Percentiles rank a stretch among this genome's conserved stretches.
phyloP scores from a whole-genome alignment of 495 filamentous ascomycete species.

The Neurospora africana region DNA sequence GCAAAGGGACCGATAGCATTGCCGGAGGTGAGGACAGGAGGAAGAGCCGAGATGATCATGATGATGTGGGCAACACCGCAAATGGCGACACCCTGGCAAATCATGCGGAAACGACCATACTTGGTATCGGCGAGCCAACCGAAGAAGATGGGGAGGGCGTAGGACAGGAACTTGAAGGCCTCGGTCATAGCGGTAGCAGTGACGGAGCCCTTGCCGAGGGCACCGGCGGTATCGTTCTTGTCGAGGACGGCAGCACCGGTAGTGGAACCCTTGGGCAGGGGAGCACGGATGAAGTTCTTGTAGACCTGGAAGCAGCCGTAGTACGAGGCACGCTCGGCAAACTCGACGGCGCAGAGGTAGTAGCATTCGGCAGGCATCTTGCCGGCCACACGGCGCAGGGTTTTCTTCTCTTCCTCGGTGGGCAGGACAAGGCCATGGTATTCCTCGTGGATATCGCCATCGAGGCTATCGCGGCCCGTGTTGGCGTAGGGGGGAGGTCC shows the following conservation, averaged over 20 bases:
- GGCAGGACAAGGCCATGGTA: slow-evolving; percentile 35
- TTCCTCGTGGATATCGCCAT: slow-evolving; percentile 18
- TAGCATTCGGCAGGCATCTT: slow-evolving; percentile 37
- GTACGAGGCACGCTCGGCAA: slow-evolving; percentile 50
- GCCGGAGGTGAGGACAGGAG: slow-evolving; percentile 43
- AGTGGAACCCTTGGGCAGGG: slow-evolving; percentile 44
- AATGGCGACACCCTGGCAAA: slow-evolving; percentile 46
- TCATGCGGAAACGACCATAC: slow-evolving; percentile 50
- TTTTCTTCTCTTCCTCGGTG: slow-evolving; percentile 41
- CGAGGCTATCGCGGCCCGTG: neutral
- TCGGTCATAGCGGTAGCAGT: slow-evolving; percentile 45
- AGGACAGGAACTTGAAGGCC: slow-evolving; percentile 47
- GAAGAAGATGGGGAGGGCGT: slow-evolving; percentile 47
- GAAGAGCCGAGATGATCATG: slow-evolving; percentile 49
- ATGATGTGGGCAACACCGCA: slow-evolving; percentile 53
- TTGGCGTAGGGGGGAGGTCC: neutral
- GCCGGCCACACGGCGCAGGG: slow-evolving; percentile 43
- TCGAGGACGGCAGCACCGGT: slow-evolving; percentile 43
- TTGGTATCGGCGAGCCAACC: slow-evolving; percentile 50
- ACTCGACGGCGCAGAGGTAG: slow-evolving; percentile 45
- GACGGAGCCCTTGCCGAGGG: slow-evolving; percentile 47
- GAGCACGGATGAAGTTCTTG: slow-evolving; percentile 48
- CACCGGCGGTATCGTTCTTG: slow-evolving; percentile 45
- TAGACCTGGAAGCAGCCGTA: slow-evolving; percentile 47
- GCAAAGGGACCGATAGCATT: slow-evolving; percentile 47